Conservation (phyloP, 1,284 basidiomycete species). For the Pseudozyma pruni region DNA sequence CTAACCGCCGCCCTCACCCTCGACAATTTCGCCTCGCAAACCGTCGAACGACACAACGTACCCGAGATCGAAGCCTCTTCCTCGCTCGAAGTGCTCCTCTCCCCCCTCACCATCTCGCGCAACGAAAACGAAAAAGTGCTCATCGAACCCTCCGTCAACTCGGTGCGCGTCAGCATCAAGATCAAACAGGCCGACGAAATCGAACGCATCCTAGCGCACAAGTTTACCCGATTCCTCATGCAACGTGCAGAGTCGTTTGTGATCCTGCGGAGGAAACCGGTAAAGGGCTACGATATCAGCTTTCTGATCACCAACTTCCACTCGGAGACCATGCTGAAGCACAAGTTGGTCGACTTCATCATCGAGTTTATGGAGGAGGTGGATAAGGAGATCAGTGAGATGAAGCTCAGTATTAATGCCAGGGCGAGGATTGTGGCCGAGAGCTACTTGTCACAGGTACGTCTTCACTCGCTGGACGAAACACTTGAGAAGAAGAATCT, state of each 20-base stretch:
- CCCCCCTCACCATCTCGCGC: constrained; percentile 90
- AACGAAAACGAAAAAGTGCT: constrained; percentile 96
- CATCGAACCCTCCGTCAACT: constrained; percentile 97
- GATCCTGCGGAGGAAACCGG: constrained; percentile 91
- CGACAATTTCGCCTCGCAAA: constrained; percentile 97
- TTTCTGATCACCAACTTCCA: constrained; percentile 98
- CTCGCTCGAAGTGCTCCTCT: constrained; percentile 80
- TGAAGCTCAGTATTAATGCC: constrained; percentile 83
- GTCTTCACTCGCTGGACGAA: no score
- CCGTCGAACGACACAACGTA: constrained; percentile 72
- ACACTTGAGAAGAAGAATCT: neutral
- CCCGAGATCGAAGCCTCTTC: constrained; percentile 72
- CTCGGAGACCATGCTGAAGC: constrained; percentile 96
- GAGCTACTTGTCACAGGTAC: constrained; percentile 62
- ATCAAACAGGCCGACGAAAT: constrained; percentile 99
- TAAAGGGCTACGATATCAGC: constrained; percentile 90
- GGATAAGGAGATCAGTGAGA: constrained; percentile 85
- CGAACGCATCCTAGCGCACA: constrained; percentile 94
- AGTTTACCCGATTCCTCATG: constrained; percentile 99
- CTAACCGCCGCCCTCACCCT: constrained; percentile 96
- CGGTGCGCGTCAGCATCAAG: constrained; percentile 92
- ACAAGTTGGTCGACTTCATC: constrained; percentile 99
- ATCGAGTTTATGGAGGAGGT: constrained; percentile 99
- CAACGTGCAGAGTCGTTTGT: constrained; percentile 97
- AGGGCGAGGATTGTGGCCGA: constrained; percentile 97